phyloP scores from a whole-genome alignment of 768 basidiomycete genomes.

The Lactarius quietus region DNA sequence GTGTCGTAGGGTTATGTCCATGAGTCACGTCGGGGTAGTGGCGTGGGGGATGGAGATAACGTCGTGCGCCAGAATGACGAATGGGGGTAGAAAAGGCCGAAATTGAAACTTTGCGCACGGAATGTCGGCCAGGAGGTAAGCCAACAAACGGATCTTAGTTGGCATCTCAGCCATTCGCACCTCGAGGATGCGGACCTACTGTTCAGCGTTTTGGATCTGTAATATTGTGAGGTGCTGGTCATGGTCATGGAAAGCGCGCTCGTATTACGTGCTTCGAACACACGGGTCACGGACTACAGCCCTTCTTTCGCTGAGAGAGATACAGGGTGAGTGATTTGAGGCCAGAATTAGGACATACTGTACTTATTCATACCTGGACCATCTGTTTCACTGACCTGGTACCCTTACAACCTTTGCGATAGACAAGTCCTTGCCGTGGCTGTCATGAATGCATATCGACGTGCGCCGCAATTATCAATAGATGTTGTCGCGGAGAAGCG shows the following conservation, averaged over 20 bases:
- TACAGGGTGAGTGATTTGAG: conserved; percentile 70
- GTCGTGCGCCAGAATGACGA: conserved; percentile 51
- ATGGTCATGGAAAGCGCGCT: too few relatives aligned
- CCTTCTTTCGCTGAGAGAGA: conserved; percentile 50
- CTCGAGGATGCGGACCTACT: too few relatives aligned
- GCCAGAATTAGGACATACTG: conserved; percentile 39
- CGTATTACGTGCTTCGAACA: too few relatives aligned
- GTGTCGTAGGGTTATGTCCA: conserved; percentile 29
- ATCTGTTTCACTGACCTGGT: not conserved
- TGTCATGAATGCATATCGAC: not conserved
- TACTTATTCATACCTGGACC: not conserved
- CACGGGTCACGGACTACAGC: too few relatives aligned
- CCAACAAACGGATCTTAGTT: not conserved
- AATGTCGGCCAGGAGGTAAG: not conserved
- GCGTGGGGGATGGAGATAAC: conserved; percentile 49
- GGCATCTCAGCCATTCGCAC: conserved; percentile 37
- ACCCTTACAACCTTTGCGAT: not conserved
- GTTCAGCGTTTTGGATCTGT: too few relatives aligned
- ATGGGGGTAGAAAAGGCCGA: conserved; percentile 55
- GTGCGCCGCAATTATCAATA: not conserved
- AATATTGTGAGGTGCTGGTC: too few relatives aligned
- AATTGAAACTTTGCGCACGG: not conserved
- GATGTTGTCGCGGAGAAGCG: not conserved
- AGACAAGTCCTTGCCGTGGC: not conserved
- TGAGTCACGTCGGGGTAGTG: conserved; percentile 33